These are phyloP conservation scores for Penicillium sp. DNA, from an alignment of 2,329 filamentous ascomycete genomes.

Conservation along the genomic window DNA sequence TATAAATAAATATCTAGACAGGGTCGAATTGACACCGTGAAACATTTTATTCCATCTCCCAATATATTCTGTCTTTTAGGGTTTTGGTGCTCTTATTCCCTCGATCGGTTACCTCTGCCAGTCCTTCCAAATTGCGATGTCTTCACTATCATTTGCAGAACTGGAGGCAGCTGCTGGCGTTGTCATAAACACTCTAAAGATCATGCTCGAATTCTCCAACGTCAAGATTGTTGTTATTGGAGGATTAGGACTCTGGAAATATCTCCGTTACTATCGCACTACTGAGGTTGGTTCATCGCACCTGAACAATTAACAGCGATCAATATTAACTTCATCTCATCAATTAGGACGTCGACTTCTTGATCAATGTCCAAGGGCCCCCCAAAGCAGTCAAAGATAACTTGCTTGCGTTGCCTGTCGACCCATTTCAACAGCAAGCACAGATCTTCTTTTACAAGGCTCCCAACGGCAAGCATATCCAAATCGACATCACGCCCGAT, in stretches of 20 bases:
- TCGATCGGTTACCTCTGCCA: no score
- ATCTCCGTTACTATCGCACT: not conserved
- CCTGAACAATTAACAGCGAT: no score
- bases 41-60: no score
- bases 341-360: constrained; percentile 16
- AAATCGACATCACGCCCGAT: constrained; percentile 16
- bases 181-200: no score
- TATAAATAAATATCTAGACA: no score
- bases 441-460: constrained; percentile 16
- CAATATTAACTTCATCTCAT: no score
- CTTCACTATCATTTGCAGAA: no score
- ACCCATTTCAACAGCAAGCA: constrained; percentile 14
- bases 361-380: constrained; percentile 16
- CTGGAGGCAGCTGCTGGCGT: no score
- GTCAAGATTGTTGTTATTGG: constrained; percentile 13
- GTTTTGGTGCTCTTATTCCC: no score
- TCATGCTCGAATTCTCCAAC: constrained; percentile 12
- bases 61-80: no score
- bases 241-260: constrained; percentile 14
- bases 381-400: constrained; percentile 17
- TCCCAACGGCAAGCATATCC: constrained; percentile 13
- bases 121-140: no score
- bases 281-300: not conserved
- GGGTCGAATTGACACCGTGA: no score
- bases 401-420: constrained; percentile 13